Evolutionary conservation across 176 grass and related monocot genomes (phyloP), one percentile per base, ranked within the genome.

Genomic region (Carex littledalei): DNA sequence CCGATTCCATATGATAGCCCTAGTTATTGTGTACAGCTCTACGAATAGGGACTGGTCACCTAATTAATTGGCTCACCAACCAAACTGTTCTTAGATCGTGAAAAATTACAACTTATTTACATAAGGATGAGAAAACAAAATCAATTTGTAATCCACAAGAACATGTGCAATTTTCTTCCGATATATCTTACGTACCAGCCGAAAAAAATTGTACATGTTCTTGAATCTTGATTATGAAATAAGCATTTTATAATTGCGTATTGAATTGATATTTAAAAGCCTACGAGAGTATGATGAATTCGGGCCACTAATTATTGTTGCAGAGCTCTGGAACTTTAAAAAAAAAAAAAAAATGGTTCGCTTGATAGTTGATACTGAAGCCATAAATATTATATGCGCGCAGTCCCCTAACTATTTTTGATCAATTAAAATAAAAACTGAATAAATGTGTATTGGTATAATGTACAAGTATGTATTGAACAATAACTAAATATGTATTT

Each of bases 61-160:
- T 71, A n/a, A 43, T 71, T 71, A n/a, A 43, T 71, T 71, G 37
- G 67, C 67, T 71, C 37, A 45, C 17, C 67, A 71, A 71, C 67
- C 0, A 3, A 65, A 4, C 35, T 16, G 16, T 45, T 71, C 67
- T 71, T 41, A 65, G 0, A 71, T 71, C 3, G 16, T 21, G 67
- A 71, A 37, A 37, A 71, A 45, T 8, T 70, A 3, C 67, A 71
- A 20, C 17, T 71, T 71, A 35, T 43, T 65, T 65, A 13, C 2
- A n/a, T 1, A 6, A 59, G 17, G 16, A 20, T 17, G 1, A n/a
- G n/a, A n/a, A n/a, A 59, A 59, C n/a, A 58, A 15, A 15, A 20
- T 59, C 16, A 20, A 59, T 59, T n/a, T n/a, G 18, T 15, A 58
- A 18, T 8, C 8, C 8, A 8, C 43, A 47, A 47, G 7, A 47